Percentiles rank a stretch among this genome's conserved stretches.
These are phyloP conservation scores for Cyberlindnera maritima DNA, from an alignment of 805 yeast species.

Conservation along the genomic window DNA sequence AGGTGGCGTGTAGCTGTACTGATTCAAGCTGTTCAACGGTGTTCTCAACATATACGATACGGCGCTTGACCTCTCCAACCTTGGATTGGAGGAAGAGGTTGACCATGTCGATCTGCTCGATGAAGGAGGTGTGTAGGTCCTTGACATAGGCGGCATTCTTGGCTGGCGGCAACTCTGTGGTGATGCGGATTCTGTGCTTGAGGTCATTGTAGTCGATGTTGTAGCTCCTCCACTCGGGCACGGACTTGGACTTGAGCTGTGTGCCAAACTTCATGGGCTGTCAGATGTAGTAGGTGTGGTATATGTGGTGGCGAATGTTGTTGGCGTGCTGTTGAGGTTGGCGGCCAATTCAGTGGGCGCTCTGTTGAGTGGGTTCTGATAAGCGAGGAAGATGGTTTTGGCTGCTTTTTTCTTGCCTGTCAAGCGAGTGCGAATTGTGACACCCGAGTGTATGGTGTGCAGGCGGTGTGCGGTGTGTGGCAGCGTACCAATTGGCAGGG, in stretches of 20 bases:
- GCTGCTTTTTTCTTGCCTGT: neutral
- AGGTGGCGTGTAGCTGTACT: neutral
- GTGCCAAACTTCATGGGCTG: conserved; percentile 79
- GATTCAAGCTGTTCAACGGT: conserved; percentile 28
- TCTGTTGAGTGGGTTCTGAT: neutral
- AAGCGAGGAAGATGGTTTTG: neutral
- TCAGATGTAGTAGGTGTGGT: neutral
- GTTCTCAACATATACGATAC: conserved; percentile 39
- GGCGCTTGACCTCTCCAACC: conserved; percentile 62
- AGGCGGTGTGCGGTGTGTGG: neutral
- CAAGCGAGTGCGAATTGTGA: neutral
- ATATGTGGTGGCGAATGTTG: neutral
- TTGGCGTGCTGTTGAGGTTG: neutral
- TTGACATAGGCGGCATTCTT: conserved; percentile 16
- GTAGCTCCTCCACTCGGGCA: conserved; percentile 84
- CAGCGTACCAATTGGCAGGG: no score
- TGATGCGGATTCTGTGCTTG: conserved; percentile 60
- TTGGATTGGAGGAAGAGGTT: conserved; percentile 64
- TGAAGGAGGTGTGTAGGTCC: conserved; percentile 41
- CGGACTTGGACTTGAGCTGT: conserved; percentile 69
- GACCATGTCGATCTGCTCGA: conserved; percentile 58
- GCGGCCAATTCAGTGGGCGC: neutral
- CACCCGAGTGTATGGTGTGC: no score
- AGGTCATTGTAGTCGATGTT: conserved; percentile 81
- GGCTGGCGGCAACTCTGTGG: conserved; percentile 41